These are phyloP conservation scores for Exophiala viscosa DNA, from an alignment of 2,329 filamentous ascomycete species.

Conservation along the genomic window DNA sequence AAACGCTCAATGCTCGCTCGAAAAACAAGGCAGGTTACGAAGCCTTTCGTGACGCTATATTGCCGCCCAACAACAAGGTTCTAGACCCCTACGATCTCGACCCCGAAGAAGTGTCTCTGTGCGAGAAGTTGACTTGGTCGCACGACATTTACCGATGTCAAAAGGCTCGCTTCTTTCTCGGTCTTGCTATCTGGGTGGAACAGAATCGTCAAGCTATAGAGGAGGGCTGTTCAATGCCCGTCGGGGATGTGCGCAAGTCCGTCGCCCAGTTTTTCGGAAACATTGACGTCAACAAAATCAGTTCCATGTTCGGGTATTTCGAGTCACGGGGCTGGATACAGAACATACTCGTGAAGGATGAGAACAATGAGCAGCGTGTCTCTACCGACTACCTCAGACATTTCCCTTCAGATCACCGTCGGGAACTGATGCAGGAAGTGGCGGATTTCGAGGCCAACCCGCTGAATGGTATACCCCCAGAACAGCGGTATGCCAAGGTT, in stretches of 20 bases:
- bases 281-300: constrained; percentile 18
- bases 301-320: constrained; percentile 7
- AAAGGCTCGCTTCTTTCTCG: constrained; percentile 16
- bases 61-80: constrained; percentile 4
- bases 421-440: constrained; percentile 1
- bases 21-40: constrained; percentile 1
- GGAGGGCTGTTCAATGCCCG: background rate
- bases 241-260: constrained; percentile 7
- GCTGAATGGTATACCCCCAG: too few relatives aligned
- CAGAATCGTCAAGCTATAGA: constrained; percentile 1
- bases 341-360: background rate
- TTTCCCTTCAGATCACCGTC: background rate
- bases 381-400: background rate
- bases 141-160: constrained; percentile 17
- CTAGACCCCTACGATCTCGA: too few relatives aligned
- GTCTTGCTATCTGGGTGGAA: constrained; percentile 12
- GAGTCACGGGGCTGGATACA: constrained; percentile 13
- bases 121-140: constrained; percentile 5
- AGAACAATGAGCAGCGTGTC: background rate
- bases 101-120: constrained; percentile 7
- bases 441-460: background rate
- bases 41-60: constrained; percentile 9
- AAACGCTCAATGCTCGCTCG: constrained; percentile 6
- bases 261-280: constrained; percentile 12
- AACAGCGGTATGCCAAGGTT: too few relatives aligned